phyloP scores from a whole-genome alignment of 139 green algal genomes.

The Picochlorum sp. region DNA sequence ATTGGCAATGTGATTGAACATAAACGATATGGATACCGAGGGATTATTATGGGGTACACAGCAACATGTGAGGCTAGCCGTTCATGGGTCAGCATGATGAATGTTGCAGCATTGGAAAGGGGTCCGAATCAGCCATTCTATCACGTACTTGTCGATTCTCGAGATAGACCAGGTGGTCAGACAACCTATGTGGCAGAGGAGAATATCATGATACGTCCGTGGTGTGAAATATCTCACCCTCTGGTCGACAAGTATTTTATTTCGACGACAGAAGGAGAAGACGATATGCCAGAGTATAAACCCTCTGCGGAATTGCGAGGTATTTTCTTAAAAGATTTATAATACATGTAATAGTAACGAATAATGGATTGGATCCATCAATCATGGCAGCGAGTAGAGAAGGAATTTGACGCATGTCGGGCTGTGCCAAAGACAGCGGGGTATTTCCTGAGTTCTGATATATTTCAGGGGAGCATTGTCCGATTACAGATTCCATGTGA shows the following conservation, averaged over 20 bases:
- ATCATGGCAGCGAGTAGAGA: neutral
- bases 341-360: neutral
- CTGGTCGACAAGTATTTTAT: no score
- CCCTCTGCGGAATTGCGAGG: slow-evolving; percentile 8
- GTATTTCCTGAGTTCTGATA: neutral
- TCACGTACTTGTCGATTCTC: slow-evolving; percentile 6
- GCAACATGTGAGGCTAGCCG: no score
- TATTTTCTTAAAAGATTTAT: slow-evolving; percentile 1
- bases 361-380: no score
- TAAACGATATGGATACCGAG: no score
- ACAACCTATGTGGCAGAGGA: neutral
- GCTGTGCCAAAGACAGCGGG: neutral
- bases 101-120: no score
- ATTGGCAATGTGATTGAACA: no score
- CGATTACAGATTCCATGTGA: neutral
- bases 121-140: neutral
- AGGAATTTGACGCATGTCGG: slow-evolving; percentile 1
- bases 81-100: no score
- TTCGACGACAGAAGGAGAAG: neutral
- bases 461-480: neutral
- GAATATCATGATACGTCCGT: neutral
- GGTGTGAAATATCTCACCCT: neutral
- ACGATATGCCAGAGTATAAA: neutral
- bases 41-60: no score
- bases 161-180: neutral